Evolutionary conservation across 768 basidiomycete genomes (phyloP).

Genomic region (Mycena amicta): DNA sequence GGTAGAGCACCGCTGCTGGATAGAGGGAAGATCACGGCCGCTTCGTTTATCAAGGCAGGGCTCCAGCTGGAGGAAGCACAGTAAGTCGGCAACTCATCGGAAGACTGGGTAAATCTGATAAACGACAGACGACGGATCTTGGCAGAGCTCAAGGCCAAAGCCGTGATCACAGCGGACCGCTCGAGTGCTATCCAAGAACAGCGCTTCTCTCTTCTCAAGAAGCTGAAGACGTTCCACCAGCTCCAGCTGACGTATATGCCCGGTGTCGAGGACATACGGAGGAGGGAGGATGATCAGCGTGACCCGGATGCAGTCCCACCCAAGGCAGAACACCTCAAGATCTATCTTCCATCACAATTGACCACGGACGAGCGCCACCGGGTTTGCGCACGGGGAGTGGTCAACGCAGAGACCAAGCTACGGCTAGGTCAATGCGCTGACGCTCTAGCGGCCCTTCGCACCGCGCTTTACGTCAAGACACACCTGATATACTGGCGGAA

Average conservation of each 20-base stretch:
- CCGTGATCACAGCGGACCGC: background rate
- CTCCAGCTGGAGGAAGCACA: slow-evolving; percentile 14
- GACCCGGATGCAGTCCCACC: background rate
- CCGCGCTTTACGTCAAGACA: slow-evolving; percentile 8
- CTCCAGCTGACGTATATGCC: too few species aligned
- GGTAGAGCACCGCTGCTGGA: background rate
- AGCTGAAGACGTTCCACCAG: slow-evolving; percentile 12
- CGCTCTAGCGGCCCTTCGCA: background rate
- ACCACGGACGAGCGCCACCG: background rate
- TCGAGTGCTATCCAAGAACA: slow-evolving; percentile 8
- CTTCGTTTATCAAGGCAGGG: slow-evolving; percentile 1
- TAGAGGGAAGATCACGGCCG: background rate
- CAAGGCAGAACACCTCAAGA: slow-evolving; percentile 6
- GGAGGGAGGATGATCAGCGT: slow-evolving; percentile 1
- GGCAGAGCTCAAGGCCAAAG: background rate
- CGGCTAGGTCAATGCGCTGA: slow-evolving; percentile 5
- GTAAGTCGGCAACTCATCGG: background rate
- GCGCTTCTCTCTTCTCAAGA: slow-evolving; percentile 1
- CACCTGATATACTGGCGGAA: slow-evolving; percentile 12
- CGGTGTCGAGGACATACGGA: background rate
- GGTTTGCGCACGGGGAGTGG: background rate
- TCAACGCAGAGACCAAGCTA: slow-evolving; percentile 7
- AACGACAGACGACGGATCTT: background rate
- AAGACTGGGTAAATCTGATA: background rate
- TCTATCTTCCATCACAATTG: background rate